phyloP scores from a whole-genome alignment of 306 rosid genomes.

The Pyrus betulifolia region DNA sequence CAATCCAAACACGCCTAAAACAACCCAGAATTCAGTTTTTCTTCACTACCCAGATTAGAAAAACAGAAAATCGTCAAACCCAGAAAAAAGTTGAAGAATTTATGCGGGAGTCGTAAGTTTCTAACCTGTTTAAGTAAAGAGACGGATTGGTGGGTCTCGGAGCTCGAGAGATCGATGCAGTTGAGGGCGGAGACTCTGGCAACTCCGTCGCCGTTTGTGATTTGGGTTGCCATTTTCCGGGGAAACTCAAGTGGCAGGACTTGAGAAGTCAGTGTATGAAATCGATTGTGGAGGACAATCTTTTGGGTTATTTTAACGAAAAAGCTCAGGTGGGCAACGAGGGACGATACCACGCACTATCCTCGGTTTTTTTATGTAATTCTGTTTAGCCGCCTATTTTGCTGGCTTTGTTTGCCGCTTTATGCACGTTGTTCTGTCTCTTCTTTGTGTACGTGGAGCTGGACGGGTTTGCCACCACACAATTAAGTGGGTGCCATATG shows the following conservation, averaged over 20 bases:
- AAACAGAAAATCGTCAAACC: not conserved
- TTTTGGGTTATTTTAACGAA: not conserved
- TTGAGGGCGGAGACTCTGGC: conserved; percentile 45
- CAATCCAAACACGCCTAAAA: conserved; percentile 83
- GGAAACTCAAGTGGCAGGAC: not conserved
- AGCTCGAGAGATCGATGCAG: conserved; percentile 60
- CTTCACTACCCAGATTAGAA: not conserved
- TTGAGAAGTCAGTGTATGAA: not conserved
- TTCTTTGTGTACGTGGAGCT: no score
- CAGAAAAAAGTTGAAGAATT: not conserved
- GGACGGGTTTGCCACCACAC: no score
- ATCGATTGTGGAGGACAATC: not conserved
- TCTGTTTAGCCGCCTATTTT: no score
- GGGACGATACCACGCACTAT: not conserved
- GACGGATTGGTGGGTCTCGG: conserved; percentile 54
- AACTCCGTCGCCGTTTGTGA: conserved; percentile 4
- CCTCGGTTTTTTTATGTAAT: not conserved
- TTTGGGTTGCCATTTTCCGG: conserved; percentile 43
- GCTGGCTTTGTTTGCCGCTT: no score
- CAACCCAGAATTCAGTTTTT: not conserved
- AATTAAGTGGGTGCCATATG: no score
- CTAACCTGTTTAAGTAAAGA: conserved; percentile 67
- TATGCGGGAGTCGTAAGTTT: not conserved
- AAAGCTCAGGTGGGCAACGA: not conserved
- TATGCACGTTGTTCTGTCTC: no score